Evolutionary conservation across 495 filamentous ascomycete genomes (phyloP), one percentile per base, ranked within the genome.

Genomic region (Acidiella bohemica): DNA sequence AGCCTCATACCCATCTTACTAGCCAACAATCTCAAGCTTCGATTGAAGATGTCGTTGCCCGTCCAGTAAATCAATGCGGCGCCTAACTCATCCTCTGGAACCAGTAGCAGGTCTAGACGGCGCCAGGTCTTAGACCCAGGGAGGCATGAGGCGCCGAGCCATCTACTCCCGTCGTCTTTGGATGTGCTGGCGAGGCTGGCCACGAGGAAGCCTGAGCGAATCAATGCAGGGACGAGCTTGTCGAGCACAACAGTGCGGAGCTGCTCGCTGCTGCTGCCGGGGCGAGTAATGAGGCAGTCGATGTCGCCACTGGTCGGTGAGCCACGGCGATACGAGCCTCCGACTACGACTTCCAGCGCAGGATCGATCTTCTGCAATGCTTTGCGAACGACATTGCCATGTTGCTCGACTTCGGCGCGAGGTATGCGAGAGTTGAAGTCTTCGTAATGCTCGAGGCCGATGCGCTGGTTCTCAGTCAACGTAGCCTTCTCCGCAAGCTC

Each of bases 31-130:
- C 90, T 60, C 59, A 95, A 72, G 41, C 82, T 90, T 21, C 88
- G 68, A 52, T 97, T 97, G 64, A 97, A 97, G 35, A 95, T 85
- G 53, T 94, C 87, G 51, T 93, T 92, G 1, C 90, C 90, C 0
- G 90, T 95, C 50, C 95, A 97, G 53, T 97, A 97, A 36, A 97
- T 71, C 53, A 95, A 55, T 1, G 90, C 87, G 0, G 90, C 90
- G 2, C 90, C 90, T 28, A 87, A 65, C 60, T 94, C 77, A 0
- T 70, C 66, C 45, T 76, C 73, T 0, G 86, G 85, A 10, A 94
- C 90, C 12, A 93, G 69, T 0, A 97, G 66, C 21, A 95, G 72
- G 55, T 97, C 90, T 43, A 94, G 80, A 1, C 86, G 71, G 17
- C 85, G 71, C 85, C 84, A 93, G 38, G 29, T 25, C 28, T 44